Conservation (phyloP, 108 stramenopile genomes). For the Discostella pseudostelligera region DNA sequence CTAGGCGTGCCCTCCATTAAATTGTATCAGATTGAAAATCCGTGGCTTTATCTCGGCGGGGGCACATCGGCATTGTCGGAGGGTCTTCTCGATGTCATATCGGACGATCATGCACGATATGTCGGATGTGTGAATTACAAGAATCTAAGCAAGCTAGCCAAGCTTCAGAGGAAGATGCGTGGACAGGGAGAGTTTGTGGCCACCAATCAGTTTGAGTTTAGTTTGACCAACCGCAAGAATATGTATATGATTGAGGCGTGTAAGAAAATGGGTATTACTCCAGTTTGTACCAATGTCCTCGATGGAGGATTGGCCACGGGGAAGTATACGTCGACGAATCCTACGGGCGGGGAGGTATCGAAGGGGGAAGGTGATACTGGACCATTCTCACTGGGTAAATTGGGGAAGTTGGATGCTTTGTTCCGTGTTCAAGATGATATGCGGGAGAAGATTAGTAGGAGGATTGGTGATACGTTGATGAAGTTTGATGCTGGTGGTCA, state of each 20-base stretch:
- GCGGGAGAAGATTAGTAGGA: constrained; percentile 53
- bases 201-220: constrained; percentile 75
- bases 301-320: constrained; percentile 80
- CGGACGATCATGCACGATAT: constrained; percentile 45
- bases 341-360: constrained; percentile 68
- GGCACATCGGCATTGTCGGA: constrained; percentile 51
- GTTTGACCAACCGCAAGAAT: constrained; percentile 73
- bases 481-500: constrained; percentile 27
- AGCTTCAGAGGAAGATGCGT: constrained; percentile 29
- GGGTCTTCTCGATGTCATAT: constrained; percentile 44
- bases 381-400: constrained; percentile 56
- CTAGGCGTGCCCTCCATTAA: constrained; percentile 53
- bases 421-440: constrained; percentile 62
- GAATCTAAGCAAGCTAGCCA: constrained; percentile 42
- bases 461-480: constrained; percentile 45
- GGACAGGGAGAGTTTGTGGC: constrained; percentile 40
- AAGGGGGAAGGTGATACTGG: constrained; percentile 46
- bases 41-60: constrained; percentile 60
- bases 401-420: constrained; percentile 72
- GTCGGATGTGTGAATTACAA: constrained; percentile 41
- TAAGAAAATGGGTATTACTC: constrained; percentile 76
- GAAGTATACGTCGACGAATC: constrained; percentile 75
- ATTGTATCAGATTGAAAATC: constrained; percentile 64
- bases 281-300: constrained; percentile 69
- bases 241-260: constrained; percentile 69